These are phyloP conservation scores for Sanghuangporus baumii DNA, from an alignment of 1,284 basidiomycete genomes.

Conservation along the genomic window DNA sequence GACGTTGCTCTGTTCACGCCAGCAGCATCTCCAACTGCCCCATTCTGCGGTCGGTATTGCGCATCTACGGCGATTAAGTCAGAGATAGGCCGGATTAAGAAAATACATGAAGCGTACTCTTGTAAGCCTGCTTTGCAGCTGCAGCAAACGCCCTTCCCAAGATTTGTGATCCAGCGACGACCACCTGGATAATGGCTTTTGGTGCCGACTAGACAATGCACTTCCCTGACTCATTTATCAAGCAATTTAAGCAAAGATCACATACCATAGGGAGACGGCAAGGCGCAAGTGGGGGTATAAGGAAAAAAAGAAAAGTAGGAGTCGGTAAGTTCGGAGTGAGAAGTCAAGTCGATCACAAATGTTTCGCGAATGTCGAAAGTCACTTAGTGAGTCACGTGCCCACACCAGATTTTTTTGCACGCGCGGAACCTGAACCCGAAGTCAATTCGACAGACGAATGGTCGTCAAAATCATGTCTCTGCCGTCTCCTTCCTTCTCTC, in stretches of 20 bases:
- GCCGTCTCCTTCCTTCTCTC: conserved; percentile 19
- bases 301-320: neutral
- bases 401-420: neutral
- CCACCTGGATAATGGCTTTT: conserved; percentile 76
- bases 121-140: conserved; percentile 87
- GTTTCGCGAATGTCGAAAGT: neutral
- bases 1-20: conserved; percentile 73
- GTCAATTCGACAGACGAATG: conserved; percentile 1
- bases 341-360: conserved; percentile 5
- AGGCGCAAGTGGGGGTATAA: neutral
- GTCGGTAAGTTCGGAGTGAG: conserved; percentile 13
- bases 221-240: neutral
- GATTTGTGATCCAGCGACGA: conserved; percentile 76
- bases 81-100: neutral
- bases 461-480: conserved; percentile 24
- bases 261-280: conserved; percentile 17
- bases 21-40: conserved; percentile 54
- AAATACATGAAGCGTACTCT: conserved; percentile 59
- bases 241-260: neutral
- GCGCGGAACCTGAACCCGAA: neutral
- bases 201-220: conserved; percentile 54
- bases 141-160: conserved; percentile 90
- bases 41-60: conserved; percentile 63
- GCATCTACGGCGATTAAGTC: conserved; percentile 57
- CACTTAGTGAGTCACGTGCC: neutral